Base-by-base conservation (phyloP, 2,329 filamentous ascomycete genomes). In the Xylaria sp. region DNA sequence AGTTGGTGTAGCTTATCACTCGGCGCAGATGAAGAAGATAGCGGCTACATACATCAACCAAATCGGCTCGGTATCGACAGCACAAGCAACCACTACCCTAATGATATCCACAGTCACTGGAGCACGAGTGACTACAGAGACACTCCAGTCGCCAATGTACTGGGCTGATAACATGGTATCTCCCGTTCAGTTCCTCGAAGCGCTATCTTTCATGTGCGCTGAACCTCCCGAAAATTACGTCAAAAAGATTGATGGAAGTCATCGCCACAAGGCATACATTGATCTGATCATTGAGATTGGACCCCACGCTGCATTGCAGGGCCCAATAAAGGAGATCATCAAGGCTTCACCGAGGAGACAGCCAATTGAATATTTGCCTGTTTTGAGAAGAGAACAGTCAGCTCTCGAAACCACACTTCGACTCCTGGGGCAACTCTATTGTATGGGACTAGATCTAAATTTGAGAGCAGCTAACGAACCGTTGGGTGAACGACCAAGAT, bases 1-100 rank as follows among this genome's bases (percentile, higher is more conserved):
- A 2, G 71, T 75, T 1, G 57, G 60, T 1, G 63, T 68, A 3
- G 76, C 76, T 4, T 78, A 76, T 57, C 77, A 78, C 47, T 76
- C 75, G 7, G 52, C 46, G 14, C 71, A 75, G 31, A 77, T 78
- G 74, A n/a, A 61, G 7, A 8, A 19, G 2, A 50, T 71, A 33
- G 63, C 60, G 19, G 45, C 25, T 15, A 56, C 61, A 25, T 69
- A 62, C 52, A 45, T 5, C 5, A 5, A 33, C 5, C 11, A 33
- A 5, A 33, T 33, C 11, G n/a, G n/a, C n/a, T n/a, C n/a, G n/a
- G n/a, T n/a, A n/a, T n/a, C n/a, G n/a, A n/a, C n/a, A n/a, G 19
- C 38, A 17, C n/a, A 17, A 8, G 38, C 4, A 4, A 17, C n/a
- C 15, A 42, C n/a, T 4, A 6, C 19, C 8, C 38, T 17, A 4